phyloP scores from a whole-genome alignment of 192 early-diverging fungal species.

The Coemansia sp. region DNA sequence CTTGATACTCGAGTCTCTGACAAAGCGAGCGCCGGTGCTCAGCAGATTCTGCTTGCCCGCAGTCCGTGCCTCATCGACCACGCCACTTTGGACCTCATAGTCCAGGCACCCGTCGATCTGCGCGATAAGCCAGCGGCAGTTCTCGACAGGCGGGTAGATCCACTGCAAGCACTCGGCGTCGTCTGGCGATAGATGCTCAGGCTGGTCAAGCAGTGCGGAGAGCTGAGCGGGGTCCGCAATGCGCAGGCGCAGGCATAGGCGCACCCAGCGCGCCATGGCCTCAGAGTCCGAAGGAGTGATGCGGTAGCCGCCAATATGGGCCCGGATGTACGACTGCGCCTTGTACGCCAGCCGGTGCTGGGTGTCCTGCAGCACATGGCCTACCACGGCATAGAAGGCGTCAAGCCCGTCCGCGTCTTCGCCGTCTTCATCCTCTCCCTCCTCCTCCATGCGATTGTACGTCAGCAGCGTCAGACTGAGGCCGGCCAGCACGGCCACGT shows the following conservation, averaged over 20 bases:
- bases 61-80: slow-evolving; percentile 37
- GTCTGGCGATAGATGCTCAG: neutral
- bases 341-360: slow-evolving; percentile 89
- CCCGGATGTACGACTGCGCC: slow-evolving; percentile 75
- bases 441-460: slow-evolving; percentile 15
- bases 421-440: neutral
- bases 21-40: slow-evolving; percentile 26
- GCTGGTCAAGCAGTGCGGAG: neutral
- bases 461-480: slow-evolving; percentile 63
- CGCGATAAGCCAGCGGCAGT: slow-evolving; percentile 38
- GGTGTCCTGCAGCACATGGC: slow-evolving; percentile 83
- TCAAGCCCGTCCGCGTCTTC: slow-evolving; percentile 55
- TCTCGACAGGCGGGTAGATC: slow-evolving; percentile 38
- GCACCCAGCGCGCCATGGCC: slow-evolving; percentile 24
- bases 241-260: slow-evolving; percentile 19
- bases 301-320: slow-evolving; percentile 26
- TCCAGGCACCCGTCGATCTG: slow-evolving; percentile 51
- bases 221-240: slow-evolving; percentile 25
- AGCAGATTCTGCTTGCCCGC: slow-evolving; percentile 45
- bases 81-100: slow-evolving; percentile 28
- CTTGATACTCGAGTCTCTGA: slow-evolving; percentile 17
- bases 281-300: slow-evolving; percentile 18
- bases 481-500: slow-evolving; percentile 81
- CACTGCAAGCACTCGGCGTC: slow-evolving; percentile 30
- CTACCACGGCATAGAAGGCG: slow-evolving; percentile 68